Evolutionary conservation across 2,329 filamentous ascomycete genomes (phyloP).

Genomic region (Colletotrichum shisoi): DNA sequence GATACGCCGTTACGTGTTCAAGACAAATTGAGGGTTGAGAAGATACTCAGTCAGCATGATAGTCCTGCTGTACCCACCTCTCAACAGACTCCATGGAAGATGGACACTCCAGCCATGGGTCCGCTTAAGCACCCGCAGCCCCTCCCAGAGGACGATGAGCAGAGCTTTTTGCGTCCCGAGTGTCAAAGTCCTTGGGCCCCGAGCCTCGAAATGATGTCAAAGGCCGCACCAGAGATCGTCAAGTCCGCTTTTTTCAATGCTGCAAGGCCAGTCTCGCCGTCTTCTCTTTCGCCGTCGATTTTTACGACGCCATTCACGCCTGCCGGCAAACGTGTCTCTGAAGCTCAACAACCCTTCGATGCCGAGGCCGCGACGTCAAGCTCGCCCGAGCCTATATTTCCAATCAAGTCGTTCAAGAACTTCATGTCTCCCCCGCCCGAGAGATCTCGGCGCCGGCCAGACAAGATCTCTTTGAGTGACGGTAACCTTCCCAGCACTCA

Average conservation of each 20-base stretch:
- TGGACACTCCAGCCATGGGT: slow-evolving; percentile 3
- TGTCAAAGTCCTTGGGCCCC: slow-evolving; percentile 40
- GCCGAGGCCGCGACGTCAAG: slow-evolving; percentile 45
- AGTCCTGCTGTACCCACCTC: slow-evolving; percentile 26
- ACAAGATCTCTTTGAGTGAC: slow-evolving; percentile 41
- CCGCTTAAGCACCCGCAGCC: neutral
- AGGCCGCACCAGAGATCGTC: slow-evolving; percentile 23
- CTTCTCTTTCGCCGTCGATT: slow-evolving; percentile 2
- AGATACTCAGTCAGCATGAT: neutral
- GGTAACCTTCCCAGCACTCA: slow-evolving; percentile 48
- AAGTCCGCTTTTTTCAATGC: neutral
- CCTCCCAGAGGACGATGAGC: neutral
- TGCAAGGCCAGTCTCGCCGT: slow-evolving; percentile 5
- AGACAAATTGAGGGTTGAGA: neutral
- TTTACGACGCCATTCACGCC: neutral
- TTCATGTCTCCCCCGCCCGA: slow-evolving; percentile 62
- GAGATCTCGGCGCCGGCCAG: slow-evolving; percentile 40
- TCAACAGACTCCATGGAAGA: slow-evolving; percentile 34
- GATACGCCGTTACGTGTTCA: neutral
- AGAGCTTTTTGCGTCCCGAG: slow-evolving; percentile 12
- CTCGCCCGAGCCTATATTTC: slow-evolving; percentile 58
- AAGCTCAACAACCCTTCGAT: slow-evolving; percentile 41
- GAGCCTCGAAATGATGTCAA: slow-evolving; percentile 34
- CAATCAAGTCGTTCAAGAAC: slow-evolving; percentile 61
- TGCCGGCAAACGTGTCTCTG: slow-evolving; percentile 30